phyloP scores from a whole-genome alignment of 2,329 filamentous ascomycete genomes.

The Phialophora tarda region DNA sequence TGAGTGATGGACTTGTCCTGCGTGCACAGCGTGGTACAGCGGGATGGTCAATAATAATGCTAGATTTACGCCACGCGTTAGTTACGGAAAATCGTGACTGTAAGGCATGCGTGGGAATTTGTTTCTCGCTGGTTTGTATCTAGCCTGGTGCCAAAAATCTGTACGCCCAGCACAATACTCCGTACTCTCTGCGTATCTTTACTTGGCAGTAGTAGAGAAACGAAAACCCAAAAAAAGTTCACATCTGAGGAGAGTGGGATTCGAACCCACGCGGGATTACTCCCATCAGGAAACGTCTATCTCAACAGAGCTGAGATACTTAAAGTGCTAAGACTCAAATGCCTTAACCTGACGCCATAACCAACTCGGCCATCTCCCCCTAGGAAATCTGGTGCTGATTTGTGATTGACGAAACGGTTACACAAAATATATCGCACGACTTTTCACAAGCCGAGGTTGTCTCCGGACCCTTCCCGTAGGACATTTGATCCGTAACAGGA shows the following conservation, averaged over 20 bases:
- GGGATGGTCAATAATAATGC: not conserved
- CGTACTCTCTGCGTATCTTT: not conserved
- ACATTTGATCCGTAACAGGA: not conserved
- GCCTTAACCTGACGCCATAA: conserved; percentile 2
- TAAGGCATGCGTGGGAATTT: not conserved
- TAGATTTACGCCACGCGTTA: not conserved
- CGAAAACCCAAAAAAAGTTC: not conserved
- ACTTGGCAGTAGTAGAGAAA: not conserved
- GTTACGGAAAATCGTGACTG: not conserved
- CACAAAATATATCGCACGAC: not conserved
- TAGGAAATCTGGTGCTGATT: not conserved
- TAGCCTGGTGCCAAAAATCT: not conserved
- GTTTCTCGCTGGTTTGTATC: not conserved
- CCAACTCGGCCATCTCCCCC: not conserved
- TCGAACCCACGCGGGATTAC: conserved; percentile 19
- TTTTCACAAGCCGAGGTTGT: not conserved
- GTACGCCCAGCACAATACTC: not conserved
- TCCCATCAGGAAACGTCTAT: conserved; percentile 14
- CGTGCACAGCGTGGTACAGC: not conserved
- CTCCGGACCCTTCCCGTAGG: no score
- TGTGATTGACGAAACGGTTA: not conserved
- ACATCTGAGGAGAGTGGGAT: conserved; percentile 13
- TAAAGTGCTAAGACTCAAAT: not conserved
- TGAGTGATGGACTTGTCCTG: conserved; percentile 6
- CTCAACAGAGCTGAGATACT: not conserved